Conservation (phyloP, 2,329 filamentous ascomycete species). For the Cladosporium halotolerans region DNA sequence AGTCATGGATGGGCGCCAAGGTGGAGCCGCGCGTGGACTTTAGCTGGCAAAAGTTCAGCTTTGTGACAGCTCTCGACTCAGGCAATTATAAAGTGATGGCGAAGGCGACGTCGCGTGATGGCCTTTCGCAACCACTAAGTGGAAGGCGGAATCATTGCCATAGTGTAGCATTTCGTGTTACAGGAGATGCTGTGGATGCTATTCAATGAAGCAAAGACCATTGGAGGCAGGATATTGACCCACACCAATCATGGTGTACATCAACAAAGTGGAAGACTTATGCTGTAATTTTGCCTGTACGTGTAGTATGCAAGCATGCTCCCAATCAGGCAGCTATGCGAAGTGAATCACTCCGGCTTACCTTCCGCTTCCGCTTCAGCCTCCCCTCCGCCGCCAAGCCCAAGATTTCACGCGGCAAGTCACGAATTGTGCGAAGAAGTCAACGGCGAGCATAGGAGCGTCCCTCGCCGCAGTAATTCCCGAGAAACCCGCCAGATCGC, state of each 20-base stretch:
- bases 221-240: too few relatives aligned
- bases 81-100: conserved; percentile 12
- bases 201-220: not conserved
- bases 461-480: not conserved
- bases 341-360: too few relatives aligned
- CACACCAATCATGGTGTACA: too few relatives aligned
- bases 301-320: too few relatives aligned
- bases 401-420: not conserved
- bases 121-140: conserved; percentile 18
- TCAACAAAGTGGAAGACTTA: too few relatives aligned
- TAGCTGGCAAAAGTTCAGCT: conserved; percentile 17
- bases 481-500: conserved; percentile 1
- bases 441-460: not conserved
- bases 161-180: conserved; percentile 16
- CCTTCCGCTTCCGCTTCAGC: not conserved
- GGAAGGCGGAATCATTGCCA: conserved; percentile 24
- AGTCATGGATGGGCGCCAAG: conserved; percentile 11
- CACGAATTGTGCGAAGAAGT: not conserved
- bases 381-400: not conserved
- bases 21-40: conserved; percentile 12
- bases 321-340: too few relatives aligned
- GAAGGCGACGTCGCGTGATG: conserved; percentile 15
- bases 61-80: not conserved
- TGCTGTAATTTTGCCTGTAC: too few relatives aligned
- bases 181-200: not conserved